These are phyloP conservation scores for Plenodomus tracheiphilus DNA, from an alignment of 2,329 filamentous ascomycete species.

Conservation along the genomic window DNA sequence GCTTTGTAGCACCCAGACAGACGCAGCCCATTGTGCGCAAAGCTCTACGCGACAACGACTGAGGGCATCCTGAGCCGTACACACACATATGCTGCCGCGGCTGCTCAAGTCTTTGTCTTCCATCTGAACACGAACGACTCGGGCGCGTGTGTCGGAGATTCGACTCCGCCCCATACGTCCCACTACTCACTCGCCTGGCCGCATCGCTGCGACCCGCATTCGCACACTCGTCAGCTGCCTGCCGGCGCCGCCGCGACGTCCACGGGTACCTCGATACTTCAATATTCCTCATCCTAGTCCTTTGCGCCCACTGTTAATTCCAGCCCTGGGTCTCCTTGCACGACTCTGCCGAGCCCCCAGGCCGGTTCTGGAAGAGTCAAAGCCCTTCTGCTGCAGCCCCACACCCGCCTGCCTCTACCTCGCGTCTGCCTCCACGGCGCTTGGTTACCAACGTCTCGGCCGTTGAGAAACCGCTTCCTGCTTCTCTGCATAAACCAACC, in stretches of 20 bases:
- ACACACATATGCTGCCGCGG: not conserved
- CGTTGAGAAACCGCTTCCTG: conserved; percentile 25
- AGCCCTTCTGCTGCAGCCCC: conserved; percentile 14
- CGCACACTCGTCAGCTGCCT: conserved; percentile 3
- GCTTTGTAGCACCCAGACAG: not conserved
- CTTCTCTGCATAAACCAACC: conserved; percentile 30
- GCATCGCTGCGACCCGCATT: conserved; percentile 3
- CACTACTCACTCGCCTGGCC: not conserved
- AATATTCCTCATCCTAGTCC: conserved; percentile 3
- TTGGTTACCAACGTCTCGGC: conserved; percentile 26
- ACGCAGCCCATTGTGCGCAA: not conserved
- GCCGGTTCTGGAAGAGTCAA: conserved; percentile 24
- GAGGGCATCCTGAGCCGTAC: not conserved
- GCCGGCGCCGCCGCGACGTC: not conserved
- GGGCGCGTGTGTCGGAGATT: not conserved
- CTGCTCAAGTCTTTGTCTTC: not conserved
- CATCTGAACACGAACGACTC: not conserved
- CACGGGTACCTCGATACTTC: conserved; percentile 4
- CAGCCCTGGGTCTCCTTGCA: conserved; percentile 16
- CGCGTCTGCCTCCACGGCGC: conserved; percentile 25
- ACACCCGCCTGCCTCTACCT: not conserved
- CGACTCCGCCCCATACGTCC: not conserved
- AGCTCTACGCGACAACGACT: not conserved
- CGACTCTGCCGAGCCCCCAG: conserved; percentile 24
- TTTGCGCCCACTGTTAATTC: not conserved